Base-by-base conservation (phyloP, 73 alveolate species). In the Paramecium caudatum region DNA sequence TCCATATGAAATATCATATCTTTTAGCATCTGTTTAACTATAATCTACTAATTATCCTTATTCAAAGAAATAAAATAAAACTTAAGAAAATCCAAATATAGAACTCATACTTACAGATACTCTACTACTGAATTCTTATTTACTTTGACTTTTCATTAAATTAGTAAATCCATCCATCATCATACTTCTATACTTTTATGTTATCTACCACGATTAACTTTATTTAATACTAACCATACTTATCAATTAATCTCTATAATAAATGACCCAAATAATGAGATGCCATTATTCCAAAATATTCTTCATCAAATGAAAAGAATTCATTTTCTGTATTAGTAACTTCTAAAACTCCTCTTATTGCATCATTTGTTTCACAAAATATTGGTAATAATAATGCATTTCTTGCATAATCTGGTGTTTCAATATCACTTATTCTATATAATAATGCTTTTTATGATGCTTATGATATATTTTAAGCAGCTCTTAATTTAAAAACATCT, bases 251-350 rank as follows among this genome's bases (percentile, higher is more conserved):
- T 74, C 88, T 74, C 55, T 74, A 45, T 34, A 86, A 13, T 4
- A 63, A 25, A 30, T 86, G 82, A 5, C 48, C 48, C 21, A 86
- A 48, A 36, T 55, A 36, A 23, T 86, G 68, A 12, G 90, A 70
- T 15, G 68, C 82, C 13, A 86, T 27, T 30, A 86, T 86, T 12
- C 93, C 84, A 27, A 86, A 86, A 23, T 86, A 86, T 86, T 86
- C 93, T 86, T 86, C 93, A 86, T 86, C 93, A 86, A 86, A 86
- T 10, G 93, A 62, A 63, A 86, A 86, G 74, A 86, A 62, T 63
- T 86, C 93, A 63, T 86, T 86, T 25, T 86, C 69, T 63, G 93
- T 62, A 62, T 86, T 86, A 13, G 81, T 62, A 1, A 86, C 33
- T 63, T 86, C 93, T 1, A 86, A n/a, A 5, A 86, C 34, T 17